Evolutionary conservation across 2,329 filamentous ascomycete genomes (phyloP).

Genomic region (Penicillium sp.): DNA sequence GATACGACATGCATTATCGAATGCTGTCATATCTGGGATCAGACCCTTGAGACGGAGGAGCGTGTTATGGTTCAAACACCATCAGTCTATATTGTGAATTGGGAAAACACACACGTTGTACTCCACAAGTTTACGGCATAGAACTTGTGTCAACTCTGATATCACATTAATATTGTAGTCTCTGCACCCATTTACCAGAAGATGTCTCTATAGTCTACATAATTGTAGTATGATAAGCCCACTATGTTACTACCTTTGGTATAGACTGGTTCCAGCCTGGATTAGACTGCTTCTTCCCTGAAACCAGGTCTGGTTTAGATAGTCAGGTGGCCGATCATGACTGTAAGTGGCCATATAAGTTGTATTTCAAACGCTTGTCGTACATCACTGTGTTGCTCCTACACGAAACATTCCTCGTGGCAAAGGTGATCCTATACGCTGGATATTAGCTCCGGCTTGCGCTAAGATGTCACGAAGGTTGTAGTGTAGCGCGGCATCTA

Average conservation of each 20-base stretch:
- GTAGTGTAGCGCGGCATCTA: background rate
- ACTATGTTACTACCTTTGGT: background rate
- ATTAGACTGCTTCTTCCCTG: background rate
- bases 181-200: background rate
- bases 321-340: background rate
- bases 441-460: background rate
- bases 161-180: conserved; percentile 4
- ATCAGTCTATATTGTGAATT: background rate
- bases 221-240: too few relatives aligned
- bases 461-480: background rate
- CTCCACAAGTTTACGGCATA: conserved; percentile 9
- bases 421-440: background rate
- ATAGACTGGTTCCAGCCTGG: background rate
- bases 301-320: background rate
- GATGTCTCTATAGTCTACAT: background rate
- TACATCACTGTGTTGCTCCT: background rate
- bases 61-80: background rate
- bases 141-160: conserved; percentile 3
- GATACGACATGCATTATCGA: background rate
- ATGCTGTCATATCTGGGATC: conserved; percentile 4
- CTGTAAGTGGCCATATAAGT: background rate
- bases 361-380: background rate
- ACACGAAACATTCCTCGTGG: background rate
- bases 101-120: background rate
- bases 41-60: background rate